These are phyloP conservation scores for Neckera pumila DNA, from an alignment of 225 moss, liverwort and hornwort species.

Conservation along the genomic window DNA sequence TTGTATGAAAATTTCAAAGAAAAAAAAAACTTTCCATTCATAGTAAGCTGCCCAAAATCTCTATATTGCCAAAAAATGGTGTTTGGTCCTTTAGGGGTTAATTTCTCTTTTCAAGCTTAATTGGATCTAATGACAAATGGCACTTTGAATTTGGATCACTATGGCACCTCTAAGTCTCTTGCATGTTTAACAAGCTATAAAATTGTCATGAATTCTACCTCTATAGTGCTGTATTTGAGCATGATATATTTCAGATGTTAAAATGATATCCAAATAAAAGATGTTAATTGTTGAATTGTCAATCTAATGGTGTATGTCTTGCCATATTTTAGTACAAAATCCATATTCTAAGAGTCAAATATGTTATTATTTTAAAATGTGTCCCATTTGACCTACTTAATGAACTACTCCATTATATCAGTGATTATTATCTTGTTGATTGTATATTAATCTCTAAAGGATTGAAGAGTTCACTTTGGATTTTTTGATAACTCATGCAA, in stretches of 20 bases:
- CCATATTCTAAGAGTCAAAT: not conserved
- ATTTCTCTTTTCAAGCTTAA: too few species aligned
- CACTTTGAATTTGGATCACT: not conserved
- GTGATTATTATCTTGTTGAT: not conserved
- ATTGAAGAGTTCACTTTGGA: fast-evolving
- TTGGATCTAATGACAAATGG: not conserved
- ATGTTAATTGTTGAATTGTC: not conserved
- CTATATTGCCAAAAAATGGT: too few species aligned
- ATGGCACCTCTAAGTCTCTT: not conserved
- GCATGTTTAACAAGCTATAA: not conserved
- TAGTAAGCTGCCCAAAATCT: too few species aligned
- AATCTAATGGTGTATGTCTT: not conserved
- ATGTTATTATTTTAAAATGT: not conserved
- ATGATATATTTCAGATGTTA: not conserved
- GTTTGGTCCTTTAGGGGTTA: too few species aligned
- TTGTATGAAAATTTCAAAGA: too few species aligned
- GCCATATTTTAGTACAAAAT: not conserved
- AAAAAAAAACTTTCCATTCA: too few species aligned
- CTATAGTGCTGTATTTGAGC: not conserved
- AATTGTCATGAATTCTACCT: not conserved
- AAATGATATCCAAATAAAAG: not conserved
- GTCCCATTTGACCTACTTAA: not conserved
- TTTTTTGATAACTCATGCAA: not conserved
- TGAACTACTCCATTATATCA: not conserved
- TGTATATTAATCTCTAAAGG: not conserved